Percentiles rank a stretch among this genome's conserved stretches.
Conservation (phyloP, 139 green algal genomes). For the Ulvella scutata region DNA sequence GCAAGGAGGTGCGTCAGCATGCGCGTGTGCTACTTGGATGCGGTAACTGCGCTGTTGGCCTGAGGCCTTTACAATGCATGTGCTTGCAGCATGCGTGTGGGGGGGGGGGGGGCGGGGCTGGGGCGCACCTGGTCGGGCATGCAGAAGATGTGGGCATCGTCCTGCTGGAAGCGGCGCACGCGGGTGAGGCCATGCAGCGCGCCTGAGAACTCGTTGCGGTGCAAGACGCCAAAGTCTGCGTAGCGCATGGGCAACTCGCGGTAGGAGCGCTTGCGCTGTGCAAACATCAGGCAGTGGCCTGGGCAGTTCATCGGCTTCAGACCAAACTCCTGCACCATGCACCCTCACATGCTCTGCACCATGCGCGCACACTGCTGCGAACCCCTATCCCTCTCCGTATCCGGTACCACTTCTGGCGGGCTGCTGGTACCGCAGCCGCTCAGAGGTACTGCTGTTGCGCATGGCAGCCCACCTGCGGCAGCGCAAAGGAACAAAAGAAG, state of each 20-base stretch:
- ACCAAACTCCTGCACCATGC: slow-evolving; percentile 85
- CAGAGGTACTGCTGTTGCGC: too few species aligned
- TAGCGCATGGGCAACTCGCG: slow-evolving; percentile 86
- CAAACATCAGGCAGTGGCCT: slow-evolving; percentile 95
- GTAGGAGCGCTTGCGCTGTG: slow-evolving; percentile 69
- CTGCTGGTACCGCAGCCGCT: too few species aligned
- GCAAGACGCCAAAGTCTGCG: slow-evolving; percentile 96
- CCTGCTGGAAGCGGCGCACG: slow-evolving; percentile 93
- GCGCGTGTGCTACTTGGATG: too few species aligned
- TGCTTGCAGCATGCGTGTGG: background rate
- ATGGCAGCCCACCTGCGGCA: too few species aligned
- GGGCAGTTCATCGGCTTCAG: slow-evolving; percentile 99
- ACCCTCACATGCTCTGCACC: too few species aligned
- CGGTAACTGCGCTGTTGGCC: too few species aligned
- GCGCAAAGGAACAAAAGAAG: too few species aligned
- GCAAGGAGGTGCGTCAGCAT: too few species aligned
- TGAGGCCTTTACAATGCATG: too few species aligned
- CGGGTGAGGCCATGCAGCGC: slow-evolving; percentile 73
- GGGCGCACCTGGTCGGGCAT: slow-evolving; percentile 59
- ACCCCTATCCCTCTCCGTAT: too few species aligned
- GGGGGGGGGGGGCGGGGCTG: background rate
- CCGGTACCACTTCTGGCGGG: too few species aligned
- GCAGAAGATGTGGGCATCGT: slow-evolving; percentile 99
- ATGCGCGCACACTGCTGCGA: too few species aligned
- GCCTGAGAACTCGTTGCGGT: slow-evolving; percentile 87